phyloP scores from a whole-genome alignment of 2,329 filamentous ascomycete genomes.

The Ophiognomonia clavigignenti-juglandacearum region DNA sequence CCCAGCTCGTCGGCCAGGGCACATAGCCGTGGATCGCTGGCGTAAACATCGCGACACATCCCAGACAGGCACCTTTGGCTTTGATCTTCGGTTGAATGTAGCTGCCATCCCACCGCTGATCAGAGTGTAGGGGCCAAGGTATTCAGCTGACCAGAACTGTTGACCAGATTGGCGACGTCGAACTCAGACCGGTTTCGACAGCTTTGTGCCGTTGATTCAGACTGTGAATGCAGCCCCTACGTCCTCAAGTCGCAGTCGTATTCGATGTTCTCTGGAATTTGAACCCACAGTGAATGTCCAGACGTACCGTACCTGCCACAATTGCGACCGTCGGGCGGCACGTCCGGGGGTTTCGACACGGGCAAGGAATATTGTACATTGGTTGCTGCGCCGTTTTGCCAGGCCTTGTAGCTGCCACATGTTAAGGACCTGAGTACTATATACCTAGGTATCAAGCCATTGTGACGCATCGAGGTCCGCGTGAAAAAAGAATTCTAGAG shows the following conservation, averaged over 20 bases:
- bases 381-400: slow-evolving; percentile 59
- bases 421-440: slow-evolving; percentile 57
- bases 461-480: slow-evolving; percentile 30
- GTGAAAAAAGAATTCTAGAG: slow-evolving; percentile 33
- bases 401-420: slow-evolving; percentile 69
- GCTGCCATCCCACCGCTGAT: slow-evolving; percentile 67
- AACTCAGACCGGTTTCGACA: slow-evolving; percentile 70
- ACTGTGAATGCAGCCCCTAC: slow-evolving; percentile 69
- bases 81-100: slow-evolving; percentile 70
- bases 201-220: slow-evolving; percentile 68
- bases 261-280: slow-evolving; percentile 44
- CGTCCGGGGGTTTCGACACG: slow-evolving; percentile 60
- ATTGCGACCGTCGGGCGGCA: slow-evolving; percentile 60
- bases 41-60: slow-evolving; percentile 58
- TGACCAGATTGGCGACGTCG: slow-evolving; percentile 55
- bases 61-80: slow-evolving; percentile 57
- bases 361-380: slow-evolving; percentile 65
- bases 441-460: slow-evolving; percentile 42
- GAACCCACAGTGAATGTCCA: slow-evolving; percentile 49
- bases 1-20: slow-evolving; percentile 50
- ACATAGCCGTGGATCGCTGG: slow-evolving; percentile 46
- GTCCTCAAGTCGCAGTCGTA: slow-evolving; percentile 68
- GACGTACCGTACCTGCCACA: slow-evolving; percentile 59
- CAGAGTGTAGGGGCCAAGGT: slow-evolving; percentile 61
- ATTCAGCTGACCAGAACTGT: slow-evolving; percentile 39